Evolutionary conservation across 495 filamentous ascomycete species (phyloP).

Genomic region (Hypomontagnella submonticulosa): DNA sequence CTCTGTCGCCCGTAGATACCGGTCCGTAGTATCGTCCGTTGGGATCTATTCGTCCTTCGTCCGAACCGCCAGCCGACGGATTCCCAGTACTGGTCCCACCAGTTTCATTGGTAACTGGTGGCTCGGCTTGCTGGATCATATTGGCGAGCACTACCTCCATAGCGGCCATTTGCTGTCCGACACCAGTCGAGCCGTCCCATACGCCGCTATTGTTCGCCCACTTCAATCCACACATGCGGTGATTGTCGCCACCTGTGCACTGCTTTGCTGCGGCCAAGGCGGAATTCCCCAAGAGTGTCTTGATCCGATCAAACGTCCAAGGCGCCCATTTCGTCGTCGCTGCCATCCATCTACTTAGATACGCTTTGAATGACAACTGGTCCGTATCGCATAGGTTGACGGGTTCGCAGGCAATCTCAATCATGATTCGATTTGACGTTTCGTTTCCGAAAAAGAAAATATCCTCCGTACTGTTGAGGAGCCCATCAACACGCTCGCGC

Average conservation of each 20-base stretch:
- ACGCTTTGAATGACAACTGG: slow-evolving; percentile 78
- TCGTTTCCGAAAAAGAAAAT: slow-evolving; percentile 65
- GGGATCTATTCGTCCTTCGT: slow-evolving; percentile 48
- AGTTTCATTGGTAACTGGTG: slow-evolving; percentile 70
- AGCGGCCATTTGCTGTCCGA: slow-evolving; percentile 78
- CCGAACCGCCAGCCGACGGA: slow-evolving; percentile 68
- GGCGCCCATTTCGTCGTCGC: slow-evolving; percentile 76
- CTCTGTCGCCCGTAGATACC: slow-evolving; percentile 64
- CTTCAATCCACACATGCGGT: slow-evolving; percentile 74
- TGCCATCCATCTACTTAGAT: slow-evolving; percentile 79
- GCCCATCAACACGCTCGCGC: slow-evolving; percentile 61
- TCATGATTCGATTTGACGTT: slow-evolving; percentile 61
- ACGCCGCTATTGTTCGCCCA: slow-evolving; percentile 66
- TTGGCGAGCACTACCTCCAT: slow-evolving; percentile 73
- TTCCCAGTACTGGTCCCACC: slow-evolving; percentile 83
- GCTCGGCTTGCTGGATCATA: slow-evolving; percentile 56
- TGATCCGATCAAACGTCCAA: slow-evolving; percentile 68
- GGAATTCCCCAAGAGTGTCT: slow-evolving; percentile 70
- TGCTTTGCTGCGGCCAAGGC: slow-evolving; percentile 72
- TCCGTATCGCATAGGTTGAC: slow-evolving; percentile 70
- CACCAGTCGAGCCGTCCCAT: slow-evolving; percentile 68
- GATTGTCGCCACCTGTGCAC: slow-evolving; percentile 68
- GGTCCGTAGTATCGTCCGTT: slow-evolving; percentile 34
- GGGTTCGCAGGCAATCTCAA: slow-evolving; percentile 79
- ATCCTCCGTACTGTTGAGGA: slow-evolving; percentile 62